Evolutionary conservation across 208 protist species (phyloP).

Genomic region (Porcisia deanei): DNA sequence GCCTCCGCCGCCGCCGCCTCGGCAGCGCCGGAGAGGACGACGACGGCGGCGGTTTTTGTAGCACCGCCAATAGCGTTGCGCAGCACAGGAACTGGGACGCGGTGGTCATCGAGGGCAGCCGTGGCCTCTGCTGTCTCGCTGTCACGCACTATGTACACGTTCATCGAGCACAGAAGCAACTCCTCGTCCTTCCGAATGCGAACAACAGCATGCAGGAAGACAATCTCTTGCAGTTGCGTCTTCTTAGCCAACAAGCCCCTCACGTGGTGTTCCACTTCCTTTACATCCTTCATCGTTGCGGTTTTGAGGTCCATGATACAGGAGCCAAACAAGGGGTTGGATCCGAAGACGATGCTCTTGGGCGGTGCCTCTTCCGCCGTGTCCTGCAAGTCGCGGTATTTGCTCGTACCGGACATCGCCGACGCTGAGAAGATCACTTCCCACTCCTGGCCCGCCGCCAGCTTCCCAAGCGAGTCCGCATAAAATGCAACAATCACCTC

Average conservation of each 20-base stretch:
- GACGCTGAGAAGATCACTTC: slow-evolving; percentile 35
- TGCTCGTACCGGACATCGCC: slow-evolving; percentile 32
- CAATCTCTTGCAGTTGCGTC: slow-evolving; percentile 32
- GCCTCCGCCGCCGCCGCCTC: slow-evolving; percentile 31
- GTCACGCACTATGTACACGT: slow-evolving; percentile 33
- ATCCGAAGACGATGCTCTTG: slow-evolving; percentile 45
- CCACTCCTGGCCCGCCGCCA: slow-evolving; percentile 30
- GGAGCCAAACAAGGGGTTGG: slow-evolving; percentile 62
- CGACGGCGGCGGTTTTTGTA: slow-evolving; percentile 39
- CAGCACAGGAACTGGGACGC: slow-evolving; percentile 44
- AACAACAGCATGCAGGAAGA: slow-evolving; percentile 45
- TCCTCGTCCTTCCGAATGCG: slow-evolving; percentile 28
- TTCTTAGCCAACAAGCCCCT: slow-evolving; percentile 25
- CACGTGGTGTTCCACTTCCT: slow-evolving; percentile 32
- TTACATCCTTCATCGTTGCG: slow-evolving; percentile 19
- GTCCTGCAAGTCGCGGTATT: slow-evolving; percentile 44
- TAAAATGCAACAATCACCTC: slow-evolving; percentile 29
- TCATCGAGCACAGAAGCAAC: slow-evolving; percentile 44
- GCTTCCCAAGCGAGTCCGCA: slow-evolving; percentile 22
- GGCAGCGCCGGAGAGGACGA: slow-evolving; percentile 35
- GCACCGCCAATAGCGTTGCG: slow-evolving; percentile 52
- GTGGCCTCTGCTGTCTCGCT: slow-evolving; percentile 42
- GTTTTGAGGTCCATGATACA: slow-evolving; percentile 50
- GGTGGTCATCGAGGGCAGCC: slow-evolving; percentile 39
- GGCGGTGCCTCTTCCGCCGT: background rate